Evolutionary conservation across 2,329 filamentous ascomycete genomes (phyloP), one percentile per base, ranked within the genome.

Genomic region (Clarireedia hainanense): DNA sequence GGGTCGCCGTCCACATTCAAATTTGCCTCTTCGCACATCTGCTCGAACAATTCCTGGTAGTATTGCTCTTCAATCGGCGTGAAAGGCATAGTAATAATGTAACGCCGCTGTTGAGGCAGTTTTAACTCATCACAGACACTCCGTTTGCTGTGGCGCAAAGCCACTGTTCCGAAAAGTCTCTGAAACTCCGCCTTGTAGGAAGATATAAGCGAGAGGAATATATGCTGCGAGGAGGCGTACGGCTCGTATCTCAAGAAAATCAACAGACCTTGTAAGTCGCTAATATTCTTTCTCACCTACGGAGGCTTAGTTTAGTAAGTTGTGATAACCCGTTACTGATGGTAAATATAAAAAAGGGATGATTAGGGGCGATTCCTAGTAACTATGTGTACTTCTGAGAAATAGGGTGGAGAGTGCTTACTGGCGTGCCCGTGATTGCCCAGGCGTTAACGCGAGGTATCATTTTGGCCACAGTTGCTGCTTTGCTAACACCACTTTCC

Each of bases 1-100:
- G 90, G 88, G 2, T 72, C 73, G 12, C 58, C 58, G 17, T 58
- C 48, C 1, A 45, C 64, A 62, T 83, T 77, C 6, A 97, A 70
- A 1, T 81, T 84, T 59, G 85, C 88, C 1, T 81, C 81, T 27
- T 84, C 77, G 51, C 84, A 84, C 81, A 96, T 90, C 59, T 88
- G 76, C 48, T 83, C 79, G 67, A 92, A 91, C 2, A 95, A 71
- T 6, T 84, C 81, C 43, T 80, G 77, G 65, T 97, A 97, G 66
- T 95, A 84, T 66, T 96, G 89, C 67, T 96, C 89, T 68, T 97
- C 94, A 10, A 97, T 81, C 0, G 89, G 83, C 0, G 88, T 94
- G 65, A 97, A 95, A 0, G 94, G 90, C 69, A 96, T 84, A 1
- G 87, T 94, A 57, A 97, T 89, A 10, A 95, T 85, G 60, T 90